Evolutionary conservation across 192 early-diverging fungal species (phyloP).

Genomic region (Lobosporangium transversale): DNA sequence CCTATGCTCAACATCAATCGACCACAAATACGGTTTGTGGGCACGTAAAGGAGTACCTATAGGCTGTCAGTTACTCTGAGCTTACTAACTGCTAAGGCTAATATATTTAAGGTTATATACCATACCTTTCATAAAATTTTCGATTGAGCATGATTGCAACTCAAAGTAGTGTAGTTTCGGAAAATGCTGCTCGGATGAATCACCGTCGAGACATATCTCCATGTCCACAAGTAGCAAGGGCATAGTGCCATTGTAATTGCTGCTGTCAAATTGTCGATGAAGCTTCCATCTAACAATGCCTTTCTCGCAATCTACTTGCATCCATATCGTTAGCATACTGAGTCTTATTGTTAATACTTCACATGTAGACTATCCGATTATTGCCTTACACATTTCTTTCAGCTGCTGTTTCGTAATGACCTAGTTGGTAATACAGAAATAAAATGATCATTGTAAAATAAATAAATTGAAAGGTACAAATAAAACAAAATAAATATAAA

Average conservation of each 20-base stretch:
- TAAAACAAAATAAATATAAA: too few species aligned
- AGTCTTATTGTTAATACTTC: background rate
- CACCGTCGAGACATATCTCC: background rate
- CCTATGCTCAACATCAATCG: constrained; percentile 14
- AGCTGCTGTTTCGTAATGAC: constrained; percentile 11
- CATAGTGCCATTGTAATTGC: background rate
- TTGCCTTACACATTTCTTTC: constrained; percentile 8
- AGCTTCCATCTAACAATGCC: constrained; percentile 6
- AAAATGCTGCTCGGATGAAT: background rate
- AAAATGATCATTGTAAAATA: too few species aligned
- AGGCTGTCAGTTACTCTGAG: constrained; percentile 1
- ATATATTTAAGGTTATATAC: background rate
- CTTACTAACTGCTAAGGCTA: constrained; percentile 3
- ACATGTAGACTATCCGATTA: too few species aligned
- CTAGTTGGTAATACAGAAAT: too few species aligned
- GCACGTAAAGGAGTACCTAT: constrained; percentile 2
- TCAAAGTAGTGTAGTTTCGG: constrained; percentile 14
- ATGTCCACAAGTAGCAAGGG: background rate
- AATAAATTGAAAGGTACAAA: too few species aligned
- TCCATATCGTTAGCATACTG: background rate
- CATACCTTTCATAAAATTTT: background rate
- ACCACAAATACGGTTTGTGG: constrained; percentile 15
- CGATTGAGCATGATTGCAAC: constrained; percentile 6
- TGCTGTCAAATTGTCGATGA: constrained; percentile 13
- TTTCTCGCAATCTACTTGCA: constrained; percentile 6